phyloP scores from a whole-genome alignment of 2,329 filamentous ascomycete genomes.

The Cladophialophora immunda region DNA sequence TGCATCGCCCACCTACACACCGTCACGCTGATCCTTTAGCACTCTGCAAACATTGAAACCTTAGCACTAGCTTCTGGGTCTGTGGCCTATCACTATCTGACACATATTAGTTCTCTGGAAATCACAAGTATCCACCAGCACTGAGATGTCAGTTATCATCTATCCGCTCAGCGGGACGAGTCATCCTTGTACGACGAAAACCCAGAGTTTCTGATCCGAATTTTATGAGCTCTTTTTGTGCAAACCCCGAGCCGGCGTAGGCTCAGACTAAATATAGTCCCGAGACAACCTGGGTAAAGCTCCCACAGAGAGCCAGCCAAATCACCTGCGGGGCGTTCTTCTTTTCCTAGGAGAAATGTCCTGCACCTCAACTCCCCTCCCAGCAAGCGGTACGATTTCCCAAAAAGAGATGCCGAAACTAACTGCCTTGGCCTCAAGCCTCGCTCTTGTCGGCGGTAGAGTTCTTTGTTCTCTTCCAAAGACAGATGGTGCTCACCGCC shows the following conservation, averaged over 20 bases:
- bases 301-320: conserved; percentile 5
- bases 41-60: conserved; percentile 5
- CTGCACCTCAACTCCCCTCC: not conserved
- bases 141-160: conserved; percentile 6
- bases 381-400: not conserved
- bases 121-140: conserved; percentile 3
- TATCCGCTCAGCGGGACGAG: conserved; percentile 1
- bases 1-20: not conserved
- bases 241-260: not conserved
- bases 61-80: conserved; percentile 7
- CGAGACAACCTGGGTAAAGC: not conserved
- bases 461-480: conserved; percentile 69
- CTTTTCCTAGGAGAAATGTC: not conserved
- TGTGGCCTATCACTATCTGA: conserved; percentile 16
- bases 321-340: not conserved
- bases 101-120: conserved; percentile 18
- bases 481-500: conserved; percentile 63
- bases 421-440: conserved; percentile 45
- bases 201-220: conserved; percentile 12
- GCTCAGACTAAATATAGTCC: not conserved
- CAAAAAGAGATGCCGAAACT: not conserved
- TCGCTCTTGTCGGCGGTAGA: conserved; percentile 60
- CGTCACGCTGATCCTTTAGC: not conserved
- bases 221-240: conserved; percentile 10
- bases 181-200: not conserved